Percentiles rank a stretch among this genome's conserved stretches.
Conservation (phyloP, 2,329 filamentous ascomycete species). For the Beauveria bassiana region DNA sequence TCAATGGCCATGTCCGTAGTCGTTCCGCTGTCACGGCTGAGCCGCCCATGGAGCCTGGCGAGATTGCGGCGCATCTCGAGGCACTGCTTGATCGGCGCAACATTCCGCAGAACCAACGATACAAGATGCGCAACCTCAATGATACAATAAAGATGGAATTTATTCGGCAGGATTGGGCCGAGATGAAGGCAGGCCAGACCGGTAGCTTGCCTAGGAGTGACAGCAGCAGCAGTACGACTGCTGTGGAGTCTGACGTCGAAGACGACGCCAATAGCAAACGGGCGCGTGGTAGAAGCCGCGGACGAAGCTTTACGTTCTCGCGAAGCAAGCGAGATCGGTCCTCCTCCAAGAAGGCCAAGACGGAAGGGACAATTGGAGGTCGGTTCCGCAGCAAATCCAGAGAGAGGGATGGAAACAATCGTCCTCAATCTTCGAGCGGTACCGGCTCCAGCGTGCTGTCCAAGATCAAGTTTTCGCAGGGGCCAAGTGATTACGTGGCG, state of each 20-base stretch:
- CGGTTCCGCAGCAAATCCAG: conserved; percentile 66
- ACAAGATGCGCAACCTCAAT: conserved; percentile 87
- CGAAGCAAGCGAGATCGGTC: conserved; percentile 54
- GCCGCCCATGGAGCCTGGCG: conserved; percentile 39
- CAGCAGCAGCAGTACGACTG: conserved; percentile 24
- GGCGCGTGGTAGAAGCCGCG: conserved; percentile 44
- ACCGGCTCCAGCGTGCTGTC: conserved; percentile 52
- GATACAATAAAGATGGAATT: conserved; percentile 93
- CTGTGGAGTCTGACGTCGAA: conserved; percentile 34
- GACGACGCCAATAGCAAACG: conserved; percentile 43
- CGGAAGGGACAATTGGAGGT: conserved; percentile 52
- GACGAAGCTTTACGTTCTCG: conserved; percentile 71
- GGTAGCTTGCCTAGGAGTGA: conserved; percentile 27
- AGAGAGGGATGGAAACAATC: conserved; percentile 58
- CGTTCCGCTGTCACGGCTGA: conserved; percentile 41
- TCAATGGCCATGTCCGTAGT: conserved; percentile 30
- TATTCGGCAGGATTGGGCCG: conserved; percentile 78
- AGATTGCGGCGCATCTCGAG: conserved; percentile 51
- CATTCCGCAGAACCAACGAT: conserved; percentile 86
- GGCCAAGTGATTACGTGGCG: conserved; percentile 75
- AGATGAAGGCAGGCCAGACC: conserved; percentile 47
- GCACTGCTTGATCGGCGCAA: conserved; percentile 75
- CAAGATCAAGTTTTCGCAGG: conserved; percentile 65
- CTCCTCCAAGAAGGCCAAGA: conserved; percentile 65
- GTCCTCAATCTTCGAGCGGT: conserved; percentile 42